A percentile compares a stretch with the other conserved stretches of the same genome.
phyloP scores from a whole-genome alignment of 2,329 filamentous ascomycete genomes.

The Sporothrix schenckii region DNA sequence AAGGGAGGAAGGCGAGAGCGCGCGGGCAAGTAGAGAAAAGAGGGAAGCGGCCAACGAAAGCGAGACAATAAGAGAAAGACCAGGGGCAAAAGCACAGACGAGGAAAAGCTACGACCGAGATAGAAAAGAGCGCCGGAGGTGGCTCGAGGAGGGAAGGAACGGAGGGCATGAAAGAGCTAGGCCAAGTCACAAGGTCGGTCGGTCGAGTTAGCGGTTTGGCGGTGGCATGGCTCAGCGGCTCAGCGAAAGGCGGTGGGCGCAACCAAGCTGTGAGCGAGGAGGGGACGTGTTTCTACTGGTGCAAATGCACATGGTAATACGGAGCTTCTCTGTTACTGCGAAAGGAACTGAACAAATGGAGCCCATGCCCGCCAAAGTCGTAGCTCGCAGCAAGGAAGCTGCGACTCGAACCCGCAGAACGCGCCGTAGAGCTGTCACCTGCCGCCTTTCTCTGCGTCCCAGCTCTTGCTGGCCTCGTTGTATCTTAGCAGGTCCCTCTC shows the following conservation, averaged over 20 bases:
- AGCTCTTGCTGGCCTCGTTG: background rate
- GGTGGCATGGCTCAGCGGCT: constrained; percentile 27
- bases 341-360: background rate
- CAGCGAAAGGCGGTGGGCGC: constrained; percentile 27
- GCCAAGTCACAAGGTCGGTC: constrained; percentile 29
- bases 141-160: constrained; percentile 26
- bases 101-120: constrained; percentile 28
- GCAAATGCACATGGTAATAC: constrained; percentile 16
- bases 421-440: constrained; percentile 25
- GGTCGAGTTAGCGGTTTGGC: constrained; percentile 26
- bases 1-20: constrained; percentile 17
- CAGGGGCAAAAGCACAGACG: constrained; percentile 12
- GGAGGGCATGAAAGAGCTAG: constrained; percentile 27
- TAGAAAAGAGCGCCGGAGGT: constrained; percentile 20
- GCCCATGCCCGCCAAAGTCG: constrained; percentile 16
- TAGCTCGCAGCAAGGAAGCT: constrained; percentile 19
- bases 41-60: constrained; percentile 11
- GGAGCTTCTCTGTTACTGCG: background rate
- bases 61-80: constrained; percentile 17
- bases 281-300: constrained; percentile 6
- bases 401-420: constrained; percentile 19
- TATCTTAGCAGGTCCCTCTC: background rate
- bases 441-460: constrained; percentile 5
- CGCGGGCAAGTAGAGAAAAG: constrained; percentile 17
- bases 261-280: background rate